phyloP scores from a whole-genome alignment of 805 yeast genomes.

The Scheffersomyces ergatensis region DNA sequence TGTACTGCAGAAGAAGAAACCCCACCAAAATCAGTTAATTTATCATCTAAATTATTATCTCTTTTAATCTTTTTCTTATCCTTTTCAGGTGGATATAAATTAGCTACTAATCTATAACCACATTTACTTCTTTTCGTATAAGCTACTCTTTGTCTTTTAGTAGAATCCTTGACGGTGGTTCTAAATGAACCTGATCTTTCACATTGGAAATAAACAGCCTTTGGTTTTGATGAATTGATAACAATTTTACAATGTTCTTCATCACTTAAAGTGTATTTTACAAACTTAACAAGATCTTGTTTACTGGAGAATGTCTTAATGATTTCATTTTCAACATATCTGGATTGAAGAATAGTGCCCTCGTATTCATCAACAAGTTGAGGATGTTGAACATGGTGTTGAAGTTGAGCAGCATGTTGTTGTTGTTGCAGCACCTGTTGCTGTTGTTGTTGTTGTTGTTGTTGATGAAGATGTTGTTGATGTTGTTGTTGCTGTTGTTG shows the following conservation, averaged over 20 bases:
- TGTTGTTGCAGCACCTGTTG: conserved; percentile 8
- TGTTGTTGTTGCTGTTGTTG: conserved; percentile 11
- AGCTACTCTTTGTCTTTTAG: conserved; percentile 46
- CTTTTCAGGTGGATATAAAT: conserved; percentile 43
- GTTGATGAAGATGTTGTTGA: conserved; percentile 7
- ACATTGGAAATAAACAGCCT: conserved; percentile 47
- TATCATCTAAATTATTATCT: conserved; percentile 26
- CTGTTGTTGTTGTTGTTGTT: conserved; percentile 4
- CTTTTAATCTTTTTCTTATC: conserved; percentile 32
- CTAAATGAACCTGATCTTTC: conserved; percentile 44
- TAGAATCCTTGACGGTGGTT: conserved; percentile 45
- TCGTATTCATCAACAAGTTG: conserved; percentile 10
- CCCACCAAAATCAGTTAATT: conserved; percentile 15
- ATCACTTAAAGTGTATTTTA: conserved; percentile 35
- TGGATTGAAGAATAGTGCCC: conserved; percentile 18
- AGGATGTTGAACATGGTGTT: conserved; percentile 5
- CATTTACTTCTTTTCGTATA: conserved; percentile 47
- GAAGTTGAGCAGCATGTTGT: conserved; percentile 5
- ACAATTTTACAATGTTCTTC: conserved; percentile 42
- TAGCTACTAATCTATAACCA: conserved; percentile 44
- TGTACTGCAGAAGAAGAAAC: conserved; percentile 10
- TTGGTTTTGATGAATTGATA: conserved; percentile 45
- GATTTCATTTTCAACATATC: conserved; percentile 29
- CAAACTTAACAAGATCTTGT: conserved; percentile 27
- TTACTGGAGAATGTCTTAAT: conserved; percentile 26